A percentile compares a stretch with the other conserved stretches of the same genome.
Evolutionary conservation across 2,329 filamentous ascomycete genomes (phyloP).

Genomic region (Diaporthe citri): DNA sequence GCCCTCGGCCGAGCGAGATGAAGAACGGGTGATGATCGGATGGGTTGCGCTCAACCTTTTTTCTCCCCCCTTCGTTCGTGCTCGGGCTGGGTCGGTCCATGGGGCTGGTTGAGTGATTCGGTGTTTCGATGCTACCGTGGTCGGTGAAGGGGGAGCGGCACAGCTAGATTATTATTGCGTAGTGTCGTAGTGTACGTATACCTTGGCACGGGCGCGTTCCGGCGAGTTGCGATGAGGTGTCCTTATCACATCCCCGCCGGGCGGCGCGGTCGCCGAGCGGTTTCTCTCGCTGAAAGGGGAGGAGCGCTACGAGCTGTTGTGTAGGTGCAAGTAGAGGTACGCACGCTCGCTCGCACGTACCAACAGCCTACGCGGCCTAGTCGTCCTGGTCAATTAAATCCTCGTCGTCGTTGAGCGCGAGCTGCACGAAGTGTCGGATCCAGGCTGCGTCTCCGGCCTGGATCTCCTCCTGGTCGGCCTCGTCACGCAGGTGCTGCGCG

Average conservation of each 20-base stretch:
- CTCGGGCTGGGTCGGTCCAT: constrained; percentile 1
- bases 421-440: constrained; percentile 67
- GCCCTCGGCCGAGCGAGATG: constrained; percentile 12
- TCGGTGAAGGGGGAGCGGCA: constrained; percentile 20
- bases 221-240: constrained; percentile 41
- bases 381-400: constrained; percentile 59
- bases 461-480: constrained; percentile 48
- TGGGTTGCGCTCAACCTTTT: constrained; percentile 12
- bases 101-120: constrained; percentile 18
- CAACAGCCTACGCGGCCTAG: constrained; percentile 41
- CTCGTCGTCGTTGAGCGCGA: constrained; percentile 66
- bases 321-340: neutral
- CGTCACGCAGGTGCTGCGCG: constrained; percentile 30
- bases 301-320: neutral
- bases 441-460: constrained; percentile 64
- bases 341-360: neutral
- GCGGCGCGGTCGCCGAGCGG: neutral
- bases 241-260: neutral
- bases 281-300: constrained; percentile 5
- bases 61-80: neutral
- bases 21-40: constrained; percentile 5
- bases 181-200: constrained; percentile 5
- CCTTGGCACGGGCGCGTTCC: constrained; percentile 14
- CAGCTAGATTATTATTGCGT: constrained; percentile 5
- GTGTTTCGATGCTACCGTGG: constrained; percentile 25